These are phyloP conservation scores for Fraxinus floribunda DNA, from an alignment of 305 asterid genomes.

Conservation along the genomic window DNA sequence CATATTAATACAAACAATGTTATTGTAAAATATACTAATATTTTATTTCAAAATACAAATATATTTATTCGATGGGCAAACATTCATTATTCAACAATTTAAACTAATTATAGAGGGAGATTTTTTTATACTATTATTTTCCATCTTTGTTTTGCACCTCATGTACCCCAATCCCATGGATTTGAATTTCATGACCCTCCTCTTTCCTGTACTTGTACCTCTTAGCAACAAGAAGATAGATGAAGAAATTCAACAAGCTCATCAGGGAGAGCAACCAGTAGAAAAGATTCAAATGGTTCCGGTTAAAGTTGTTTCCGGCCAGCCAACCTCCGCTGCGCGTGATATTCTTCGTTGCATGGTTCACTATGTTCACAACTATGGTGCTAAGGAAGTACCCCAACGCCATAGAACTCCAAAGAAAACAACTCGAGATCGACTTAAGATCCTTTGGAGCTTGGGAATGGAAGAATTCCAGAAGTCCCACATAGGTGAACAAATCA, in stretches of 20 bases:
- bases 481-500: slow-evolving; percentile 76
- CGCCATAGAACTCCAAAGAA: slow-evolving; percentile 72
- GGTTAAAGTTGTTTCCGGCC: slow-evolving; percentile 66
- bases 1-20: neutral
- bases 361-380: slow-evolving; percentile 62
- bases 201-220: slow-evolving; percentile 66
- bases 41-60: neutral
- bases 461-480: slow-evolving; percentile 72
- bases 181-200: slow-evolving; percentile 6
- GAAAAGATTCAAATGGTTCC: slow-evolving; percentile 63
- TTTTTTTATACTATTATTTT: neutral
- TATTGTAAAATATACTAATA: neutral
- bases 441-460: slow-evolving; percentile 63
- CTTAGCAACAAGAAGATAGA: slow-evolving; percentile 53
- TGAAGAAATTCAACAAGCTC: slow-evolving; percentile 47
- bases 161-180: slow-evolving; percentile 14
- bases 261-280: slow-evolving; percentile 54
- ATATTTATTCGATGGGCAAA: neutral
- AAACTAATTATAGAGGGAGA: neutral
- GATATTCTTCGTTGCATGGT: slow-evolving; percentile 41
- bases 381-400: slow-evolving; percentile 66
- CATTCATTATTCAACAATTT: neutral
- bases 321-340: slow-evolving; percentile 70
- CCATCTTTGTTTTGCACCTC: slow-evolving; percentile 1
- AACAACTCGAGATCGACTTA: slow-evolving; percentile 73